Evolutionary conservation across 805 yeast species (phyloP).

Genomic region (Suhomyces vadensis): DNA sequence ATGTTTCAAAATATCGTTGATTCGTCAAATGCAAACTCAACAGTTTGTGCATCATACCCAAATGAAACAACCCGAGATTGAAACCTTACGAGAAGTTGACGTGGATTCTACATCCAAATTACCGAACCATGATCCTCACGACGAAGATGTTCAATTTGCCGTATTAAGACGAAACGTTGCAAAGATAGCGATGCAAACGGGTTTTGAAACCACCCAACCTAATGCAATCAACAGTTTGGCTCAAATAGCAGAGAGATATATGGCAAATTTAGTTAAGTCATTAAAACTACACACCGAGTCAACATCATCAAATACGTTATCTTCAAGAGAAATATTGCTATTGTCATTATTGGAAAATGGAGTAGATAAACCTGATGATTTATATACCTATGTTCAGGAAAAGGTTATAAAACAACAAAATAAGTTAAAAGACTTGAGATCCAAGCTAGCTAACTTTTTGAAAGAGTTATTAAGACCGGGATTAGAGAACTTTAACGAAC

Average conservation of each 20-base stretch:
- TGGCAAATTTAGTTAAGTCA: conserved; percentile 71
- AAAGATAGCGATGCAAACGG: conserved; percentile 85
- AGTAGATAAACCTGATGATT: conserved; percentile 70
- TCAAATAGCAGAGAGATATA: conserved; percentile 78
- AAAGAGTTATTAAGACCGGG: conserved; percentile 83
- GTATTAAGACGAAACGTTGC: conserved; percentile 70
- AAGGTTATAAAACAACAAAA: conserved; percentile 66
- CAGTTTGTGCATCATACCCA: conserved; percentile 74
- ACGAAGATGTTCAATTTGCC: conserved; percentile 60
- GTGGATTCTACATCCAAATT: conserved; percentile 82
- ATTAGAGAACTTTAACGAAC: conserved; percentile 69
- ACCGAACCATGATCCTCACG: conserved; percentile 62
- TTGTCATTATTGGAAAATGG: conserved; percentile 84
- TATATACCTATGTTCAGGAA: conserved; percentile 73
- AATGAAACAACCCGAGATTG: conserved; percentile 67
- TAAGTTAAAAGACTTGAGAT: conserved; percentile 67
- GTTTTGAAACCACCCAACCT: conserved; percentile 82
- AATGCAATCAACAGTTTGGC: conserved; percentile 77
- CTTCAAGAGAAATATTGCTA: conserved; percentile 48
- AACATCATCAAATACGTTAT: conserved; percentile 45
- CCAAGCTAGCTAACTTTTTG: conserved; percentile 67
- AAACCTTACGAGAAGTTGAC: conserved; percentile 63
- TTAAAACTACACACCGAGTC: conserved; percentile 73
- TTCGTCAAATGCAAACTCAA: conserved; percentile 87
- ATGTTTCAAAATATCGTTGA: conserved; percentile 84